A percentile compares a stretch with the other conserved stretches of the same genome.
phyloP scores from a whole-genome alignment of 129 eudicot species.

The Chrysanthemum lavandulifolium region DNA sequence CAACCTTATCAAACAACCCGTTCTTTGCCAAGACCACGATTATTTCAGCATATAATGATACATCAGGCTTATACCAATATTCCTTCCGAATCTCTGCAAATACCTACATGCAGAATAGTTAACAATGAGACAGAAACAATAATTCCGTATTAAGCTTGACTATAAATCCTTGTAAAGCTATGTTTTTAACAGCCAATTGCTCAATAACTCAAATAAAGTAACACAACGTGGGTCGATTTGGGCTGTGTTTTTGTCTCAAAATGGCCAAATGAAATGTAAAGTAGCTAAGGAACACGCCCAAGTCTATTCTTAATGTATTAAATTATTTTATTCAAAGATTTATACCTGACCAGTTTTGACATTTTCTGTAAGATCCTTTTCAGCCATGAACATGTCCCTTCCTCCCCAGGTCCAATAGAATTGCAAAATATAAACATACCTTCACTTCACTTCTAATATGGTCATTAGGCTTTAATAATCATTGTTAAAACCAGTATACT shows the following conservation, averaged over 20 bases:
- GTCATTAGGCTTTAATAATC: not conserved
- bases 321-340: too few relatives aligned
- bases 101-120: slow-evolving; percentile 43
- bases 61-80: slow-evolving; percentile 63
- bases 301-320: too few relatives aligned
- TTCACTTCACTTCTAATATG: not conserved
- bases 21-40: slow-evolving; percentile 59
- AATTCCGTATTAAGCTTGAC: not conserved
- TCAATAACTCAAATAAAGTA: not conserved
- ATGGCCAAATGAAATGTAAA: too few relatives aligned
- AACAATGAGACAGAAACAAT: not conserved
- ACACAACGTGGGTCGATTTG: too few relatives aligned
- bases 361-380: too few relatives aligned
- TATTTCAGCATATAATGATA: slow-evolving; percentile 52
- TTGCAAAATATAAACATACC: not conserved
- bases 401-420: too few relatives aligned
- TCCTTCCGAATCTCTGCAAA: slow-evolving; percentile 68
- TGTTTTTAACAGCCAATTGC: not conserved
- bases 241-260: too few relatives aligned
- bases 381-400: too few relatives aligned
- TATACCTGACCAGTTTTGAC: too few relatives aligned
- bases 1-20: slow-evolving; percentile 46
- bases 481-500: not conserved
- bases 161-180: not conserved
- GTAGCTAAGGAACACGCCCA: too few relatives aligned